Percentiles rank a stretch among this genome's conserved stretches.
Evolutionary conservation across 768 basidiomycete genomes (phyloP).

Genomic region (Dioszegia aurantiaca): DNA sequence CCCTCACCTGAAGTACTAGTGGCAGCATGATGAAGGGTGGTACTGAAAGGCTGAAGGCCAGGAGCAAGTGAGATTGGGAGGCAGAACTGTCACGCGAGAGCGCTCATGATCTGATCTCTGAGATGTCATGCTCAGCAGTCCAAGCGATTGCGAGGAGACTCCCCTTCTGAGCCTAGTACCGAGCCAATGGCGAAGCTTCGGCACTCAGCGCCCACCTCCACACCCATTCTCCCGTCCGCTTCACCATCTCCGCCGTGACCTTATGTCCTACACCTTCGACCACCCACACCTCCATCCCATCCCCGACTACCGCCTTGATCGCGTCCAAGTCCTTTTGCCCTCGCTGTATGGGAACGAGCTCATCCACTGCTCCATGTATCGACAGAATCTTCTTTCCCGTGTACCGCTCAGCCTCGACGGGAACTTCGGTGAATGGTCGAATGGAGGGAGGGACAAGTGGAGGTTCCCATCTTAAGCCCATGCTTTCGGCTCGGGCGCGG

Average conservation of each 20-base stretch:
- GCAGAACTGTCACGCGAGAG: too few relatives aligned
- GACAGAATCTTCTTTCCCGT: constrained; percentile 70
- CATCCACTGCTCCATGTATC: constrained; percentile 66
- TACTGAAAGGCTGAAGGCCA: too few relatives aligned
- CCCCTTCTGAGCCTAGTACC: too few relatives aligned
- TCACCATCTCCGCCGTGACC: constrained; percentile 63
- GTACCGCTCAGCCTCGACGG: constrained; percentile 57
- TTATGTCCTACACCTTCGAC: constrained; percentile 63
- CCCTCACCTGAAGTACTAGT: too few relatives aligned
- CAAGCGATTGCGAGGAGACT: too few relatives aligned
- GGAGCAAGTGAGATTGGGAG: too few relatives aligned
- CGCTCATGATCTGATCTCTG: too few relatives aligned
- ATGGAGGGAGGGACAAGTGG: constrained; percentile 62
- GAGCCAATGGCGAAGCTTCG: too few relatives aligned
- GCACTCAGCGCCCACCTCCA: constrained; percentile 35
- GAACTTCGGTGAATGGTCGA: constrained; percentile 56
- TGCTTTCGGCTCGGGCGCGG: constrained; percentile 54
- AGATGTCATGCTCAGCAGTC: too few relatives aligned
- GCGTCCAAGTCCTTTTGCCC: constrained; percentile 61
- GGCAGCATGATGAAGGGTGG: too few relatives aligned
- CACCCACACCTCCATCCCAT: constrained; percentile 61
- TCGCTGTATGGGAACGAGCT: constrained; percentile 65
- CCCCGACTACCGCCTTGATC: constrained; percentile 57
- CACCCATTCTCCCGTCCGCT: constrained; percentile 52
- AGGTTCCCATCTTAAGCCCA: constrained; percentile 56